These are phyloP conservation scores for Ceratobasidium sp. DNA, from an alignment of 1,284 basidiomycete genomes.

Conservation along the genomic window DNA sequence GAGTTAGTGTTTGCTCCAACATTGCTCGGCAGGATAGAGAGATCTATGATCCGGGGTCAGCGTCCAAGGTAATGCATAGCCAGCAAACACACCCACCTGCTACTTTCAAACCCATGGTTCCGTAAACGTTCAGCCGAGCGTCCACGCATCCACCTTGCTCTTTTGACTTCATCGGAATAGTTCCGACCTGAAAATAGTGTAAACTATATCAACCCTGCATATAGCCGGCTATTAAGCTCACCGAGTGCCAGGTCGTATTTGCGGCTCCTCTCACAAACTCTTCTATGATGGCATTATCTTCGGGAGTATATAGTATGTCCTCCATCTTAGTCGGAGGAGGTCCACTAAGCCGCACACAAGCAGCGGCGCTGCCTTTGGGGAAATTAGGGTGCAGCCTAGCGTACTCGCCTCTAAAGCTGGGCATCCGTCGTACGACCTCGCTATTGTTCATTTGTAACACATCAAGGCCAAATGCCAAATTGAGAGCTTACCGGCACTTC, in stretches of 20 bases:
- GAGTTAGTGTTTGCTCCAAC: conserved; percentile 38
- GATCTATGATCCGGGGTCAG: conserved; percentile 8
- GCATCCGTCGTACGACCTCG: conserved; percentile 71
- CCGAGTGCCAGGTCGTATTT: conserved; percentile 53
- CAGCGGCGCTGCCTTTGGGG: conserved; percentile 61
- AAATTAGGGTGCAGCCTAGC: conserved; percentile 65
- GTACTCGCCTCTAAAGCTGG: conserved; percentile 67
- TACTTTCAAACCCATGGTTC: conserved; percentile 69
- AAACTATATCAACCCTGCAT: background rate
- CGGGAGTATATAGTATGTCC: conserved; percentile 65
- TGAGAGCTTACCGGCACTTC: conserved; percentile 56
- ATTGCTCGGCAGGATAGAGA: conserved; percentile 34
- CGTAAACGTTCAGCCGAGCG: conserved; percentile 71
- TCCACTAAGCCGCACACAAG: conserved; percentile 53
- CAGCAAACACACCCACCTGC: conserved; percentile 55
- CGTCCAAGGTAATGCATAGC: background rate
- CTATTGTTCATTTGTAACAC: conserved; percentile 34
- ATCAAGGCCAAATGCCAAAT: background rate
- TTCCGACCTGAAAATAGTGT: conserved; percentile 63
- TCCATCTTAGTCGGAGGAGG: conserved; percentile 62
- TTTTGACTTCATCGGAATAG: conserved; percentile 74
- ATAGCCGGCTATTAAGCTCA: conserved; percentile 28
- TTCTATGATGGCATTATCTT: conserved; percentile 68
- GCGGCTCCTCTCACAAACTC: conserved; percentile 57
- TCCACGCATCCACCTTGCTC: conserved; percentile 72